These are phyloP conservation scores for Tinospora cordifolia DNA, from an alignment of 164 flowering plant species.

Conservation along the genomic window DNA sequence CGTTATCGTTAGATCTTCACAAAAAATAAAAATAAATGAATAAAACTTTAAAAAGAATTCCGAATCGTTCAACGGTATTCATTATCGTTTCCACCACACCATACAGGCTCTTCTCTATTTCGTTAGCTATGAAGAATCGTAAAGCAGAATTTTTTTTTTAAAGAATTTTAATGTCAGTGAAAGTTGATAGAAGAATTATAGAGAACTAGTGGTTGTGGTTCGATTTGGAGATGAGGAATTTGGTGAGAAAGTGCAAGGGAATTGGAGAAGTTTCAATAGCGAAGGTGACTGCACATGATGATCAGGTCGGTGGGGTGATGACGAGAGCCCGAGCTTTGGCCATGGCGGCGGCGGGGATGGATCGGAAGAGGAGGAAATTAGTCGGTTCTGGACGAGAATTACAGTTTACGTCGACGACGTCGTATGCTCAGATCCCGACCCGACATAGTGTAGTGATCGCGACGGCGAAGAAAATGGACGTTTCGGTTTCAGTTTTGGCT, in stretches of 20 bases:
- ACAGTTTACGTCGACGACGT: constrained; percentile 9
- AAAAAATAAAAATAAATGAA: neutral
- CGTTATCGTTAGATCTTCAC: neutral
- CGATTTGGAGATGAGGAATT: constrained; percentile 21
- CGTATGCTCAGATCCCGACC: constrained; percentile 17
- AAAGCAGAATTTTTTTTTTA: too few relatives aligned
- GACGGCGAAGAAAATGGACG: neutral
- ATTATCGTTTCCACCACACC: neutral
- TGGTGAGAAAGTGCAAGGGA: constrained; percentile 26
- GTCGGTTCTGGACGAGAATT: constrained; percentile 12
- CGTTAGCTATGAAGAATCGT: neutral
- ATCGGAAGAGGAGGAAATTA: constrained; percentile 19
- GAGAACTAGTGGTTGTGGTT: constrained; percentile 6
- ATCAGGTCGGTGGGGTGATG: constrained; percentile 14
- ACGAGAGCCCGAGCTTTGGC: constrained; percentile 28
- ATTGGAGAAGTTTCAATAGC: constrained; percentile 26
- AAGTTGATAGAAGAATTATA: neutral
- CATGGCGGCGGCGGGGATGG: constrained; percentile 10
- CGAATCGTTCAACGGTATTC: constrained; percentile 22
- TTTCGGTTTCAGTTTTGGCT: neutral
- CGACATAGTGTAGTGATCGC: neutral
- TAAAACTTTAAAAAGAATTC: neutral
- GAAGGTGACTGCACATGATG: constrained; percentile 17
- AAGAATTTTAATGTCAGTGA: too few relatives aligned
- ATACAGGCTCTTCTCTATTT: constrained; percentile 6